Evolutionary conservation across 257 asterid species (phyloP).

Genomic region (Prunella vulgaris): DNA sequence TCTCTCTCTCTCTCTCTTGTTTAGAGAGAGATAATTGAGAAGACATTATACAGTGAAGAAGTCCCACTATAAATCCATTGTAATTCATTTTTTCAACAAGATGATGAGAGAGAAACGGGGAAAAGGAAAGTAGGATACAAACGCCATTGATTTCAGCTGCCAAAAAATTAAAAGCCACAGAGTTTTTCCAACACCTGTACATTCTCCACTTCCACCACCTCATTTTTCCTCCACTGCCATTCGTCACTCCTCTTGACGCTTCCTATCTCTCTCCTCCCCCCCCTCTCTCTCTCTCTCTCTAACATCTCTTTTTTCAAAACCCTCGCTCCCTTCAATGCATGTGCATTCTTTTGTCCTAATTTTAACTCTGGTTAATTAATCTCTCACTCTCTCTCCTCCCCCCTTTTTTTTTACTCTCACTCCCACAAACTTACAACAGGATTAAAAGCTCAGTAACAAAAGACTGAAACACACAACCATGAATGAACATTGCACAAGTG

Average conservation of each 20-base stretch:
- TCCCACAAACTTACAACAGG: too few species aligned
- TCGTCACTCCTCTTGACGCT: constrained; percentile 15
- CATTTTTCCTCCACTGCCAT: constrained; percentile 22
- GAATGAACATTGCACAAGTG: constrained; percentile 53
- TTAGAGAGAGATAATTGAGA: too few species aligned
- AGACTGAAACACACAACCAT: constrained; percentile 18
- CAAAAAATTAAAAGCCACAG: constrained; percentile 32
- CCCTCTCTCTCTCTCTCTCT: neutral
- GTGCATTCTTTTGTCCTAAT: neutral
- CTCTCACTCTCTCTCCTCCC: too few species aligned
- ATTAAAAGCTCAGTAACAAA: too few species aligned
- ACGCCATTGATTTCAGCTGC: constrained; percentile 37
- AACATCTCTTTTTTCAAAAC: too few species aligned
- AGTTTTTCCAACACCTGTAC: constrained; percentile 63
- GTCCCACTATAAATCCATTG: too few species aligned
- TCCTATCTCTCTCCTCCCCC: neutral
- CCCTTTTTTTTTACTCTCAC: constrained; percentile 21
- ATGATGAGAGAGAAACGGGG: neutral
- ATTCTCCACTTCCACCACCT: constrained; percentile 37
- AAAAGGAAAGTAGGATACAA: neutral
- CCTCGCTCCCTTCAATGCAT: neutral
- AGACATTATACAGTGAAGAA: too few species aligned
- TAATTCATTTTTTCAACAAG: too few species aligned
- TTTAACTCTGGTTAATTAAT: constrained; percentile 1
- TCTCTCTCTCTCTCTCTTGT: too few species aligned